Percentiles rank a stretch among this genome's conserved stretches.
These are phyloP conservation scores for Leccinellum rugosiceps DNA, from an alignment of 768 basidiomycete genomes.

Conservation along the genomic window DNA sequence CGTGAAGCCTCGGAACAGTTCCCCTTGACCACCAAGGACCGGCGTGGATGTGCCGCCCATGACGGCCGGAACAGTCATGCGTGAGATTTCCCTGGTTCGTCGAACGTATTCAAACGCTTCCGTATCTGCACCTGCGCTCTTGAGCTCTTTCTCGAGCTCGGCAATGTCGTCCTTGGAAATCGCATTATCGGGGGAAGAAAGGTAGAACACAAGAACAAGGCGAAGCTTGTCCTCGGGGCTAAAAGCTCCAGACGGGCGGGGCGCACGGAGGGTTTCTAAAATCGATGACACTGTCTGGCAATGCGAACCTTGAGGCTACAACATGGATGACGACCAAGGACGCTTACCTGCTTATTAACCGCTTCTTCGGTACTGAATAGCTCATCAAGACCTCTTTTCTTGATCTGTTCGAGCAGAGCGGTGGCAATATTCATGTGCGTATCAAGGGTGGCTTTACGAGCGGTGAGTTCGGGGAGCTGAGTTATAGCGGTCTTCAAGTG, in stretches of 20 bases:
- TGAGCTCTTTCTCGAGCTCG: slow-evolving; percentile 86
- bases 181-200: slow-evolving; percentile 78
- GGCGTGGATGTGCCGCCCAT: slow-evolving; percentile 64
- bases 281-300: slow-evolving; percentile 70
- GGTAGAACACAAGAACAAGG: slow-evolving; percentile 91
- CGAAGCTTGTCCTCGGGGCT: slow-evolving; percentile 86
- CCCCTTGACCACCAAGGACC: slow-evolving; percentile 68
- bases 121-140: slow-evolving; percentile 74
- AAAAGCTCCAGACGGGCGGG: slow-evolving; percentile 62
- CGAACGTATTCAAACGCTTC: slow-evolving; percentile 91
- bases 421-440: slow-evolving; percentile 99
- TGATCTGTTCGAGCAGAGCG: slow-evolving; percentile 91
- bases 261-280: slow-evolving; percentile 80
- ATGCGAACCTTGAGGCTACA: background rate
- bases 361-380: slow-evolving; percentile 97
- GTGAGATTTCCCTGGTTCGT: slow-evolving; percentile 83
- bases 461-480: slow-evolving; percentile 92
- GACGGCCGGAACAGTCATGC: slow-evolving; percentile 79
- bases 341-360: slow-evolving; percentile 73
- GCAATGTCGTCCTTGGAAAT: slow-evolving; percentile 84
- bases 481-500: slow-evolving; percentile 97
- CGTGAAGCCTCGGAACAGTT: slow-evolving; percentile 92
- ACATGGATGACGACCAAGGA: background rate
- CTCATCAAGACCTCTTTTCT: slow-evolving; percentile 90
- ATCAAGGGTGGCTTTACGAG: slow-evolving; percentile 93